Evolutionary conservation across 2,329 filamentous ascomycete species (phyloP), one percentile per base, ranked within the genome.

Genomic region (Hypoxylon sp.): DNA sequence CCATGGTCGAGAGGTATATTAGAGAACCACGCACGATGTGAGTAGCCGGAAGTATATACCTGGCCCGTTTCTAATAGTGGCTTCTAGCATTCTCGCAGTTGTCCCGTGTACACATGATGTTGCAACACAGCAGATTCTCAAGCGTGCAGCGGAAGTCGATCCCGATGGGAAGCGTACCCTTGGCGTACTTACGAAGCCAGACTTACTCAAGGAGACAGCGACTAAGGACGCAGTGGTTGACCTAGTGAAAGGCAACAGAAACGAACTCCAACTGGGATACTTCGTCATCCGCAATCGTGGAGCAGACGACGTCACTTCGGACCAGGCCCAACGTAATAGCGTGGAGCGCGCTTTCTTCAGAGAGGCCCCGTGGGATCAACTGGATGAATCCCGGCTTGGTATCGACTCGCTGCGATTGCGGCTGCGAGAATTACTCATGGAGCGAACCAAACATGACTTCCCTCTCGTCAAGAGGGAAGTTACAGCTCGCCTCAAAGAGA

Each of bases 151-250:
- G 1, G 74, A 76, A 0, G 76, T 63, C 0, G 84, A 86, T 11
- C 78, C 79, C 0, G 58, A 77, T 0, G 82, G 83, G 0, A 65
- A 73, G 3, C 68, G 83, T 0, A 86, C 83, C 0, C 71, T 86
- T 6, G 82, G 81, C 0, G 80, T 85, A 0, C 77, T 90, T 0
- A 90, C 88, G 0, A 90, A 90, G 68, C 84, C 87, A 0, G 87
- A 91, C 57, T 76, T 88, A 0, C 81, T 83, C 0, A 68, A 62
- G 0, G 82, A 85, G 50, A 56, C 72, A 0, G 77, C 76, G 0
- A 79, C 75, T 0, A 74, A 80, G 21, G 67, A 74, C 0, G 74
- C 73, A 0, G 71, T 83, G 0, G 65, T 80, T 1, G 76, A 83
- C 2, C 76, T 84, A 0, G 74, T 84, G 0, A 61, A 51, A 0